Conservation (phyloP, 2,329 filamentous ascomycete genomes). For the Alternaria arborescens region DNA sequence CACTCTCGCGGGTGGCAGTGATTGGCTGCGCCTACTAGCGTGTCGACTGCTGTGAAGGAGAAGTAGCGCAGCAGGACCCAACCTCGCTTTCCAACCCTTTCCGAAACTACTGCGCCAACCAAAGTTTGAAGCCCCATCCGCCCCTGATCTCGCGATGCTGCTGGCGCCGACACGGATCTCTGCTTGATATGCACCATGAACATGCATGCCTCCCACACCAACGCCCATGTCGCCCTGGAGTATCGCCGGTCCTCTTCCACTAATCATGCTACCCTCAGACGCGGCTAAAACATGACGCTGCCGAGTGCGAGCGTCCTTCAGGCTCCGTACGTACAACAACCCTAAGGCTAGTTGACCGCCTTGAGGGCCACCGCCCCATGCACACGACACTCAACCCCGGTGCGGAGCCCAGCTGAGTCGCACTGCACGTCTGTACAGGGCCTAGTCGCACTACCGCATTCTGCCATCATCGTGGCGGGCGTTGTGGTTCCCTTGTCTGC, state of each 20-base stretch:
- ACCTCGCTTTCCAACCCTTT: constrained; percentile 32
- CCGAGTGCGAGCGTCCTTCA: constrained; percentile 27
- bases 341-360: constrained; percentile 45
- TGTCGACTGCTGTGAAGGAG: constrained; percentile 20
- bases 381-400: constrained; percentile 42
- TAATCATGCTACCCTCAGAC: constrained; percentile 33
- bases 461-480: constrained; percentile 40
- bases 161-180: constrained; percentile 26
- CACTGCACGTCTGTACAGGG: not conserved
- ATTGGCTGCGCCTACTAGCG: constrained; percentile 17
- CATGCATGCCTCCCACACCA: constrained; percentile 13
- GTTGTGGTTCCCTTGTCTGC: constrained; percentile 37
- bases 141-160: constrained; percentile 36
- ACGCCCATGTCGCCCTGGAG: constrained; percentile 20
- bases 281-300: constrained; percentile 47
- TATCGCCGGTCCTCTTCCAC: constrained; percentile 32
- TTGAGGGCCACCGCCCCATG: constrained; percentile 40
- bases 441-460: constrained; percentile 32
- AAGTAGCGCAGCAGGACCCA: constrained; percentile 26
- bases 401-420: constrained; percentile 46
- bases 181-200: constrained; percentile 26
- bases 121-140: constrained; percentile 35
- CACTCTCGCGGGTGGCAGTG: constrained; percentile 3
- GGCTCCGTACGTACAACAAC: constrained; percentile 38
- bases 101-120: constrained; percentile 45